A percentile compares a stretch with the other conserved stretches of the same genome.
Evolutionary conservation across 2,329 filamentous ascomycete species (phyloP).

Genomic region (Calycina marina): DNA sequence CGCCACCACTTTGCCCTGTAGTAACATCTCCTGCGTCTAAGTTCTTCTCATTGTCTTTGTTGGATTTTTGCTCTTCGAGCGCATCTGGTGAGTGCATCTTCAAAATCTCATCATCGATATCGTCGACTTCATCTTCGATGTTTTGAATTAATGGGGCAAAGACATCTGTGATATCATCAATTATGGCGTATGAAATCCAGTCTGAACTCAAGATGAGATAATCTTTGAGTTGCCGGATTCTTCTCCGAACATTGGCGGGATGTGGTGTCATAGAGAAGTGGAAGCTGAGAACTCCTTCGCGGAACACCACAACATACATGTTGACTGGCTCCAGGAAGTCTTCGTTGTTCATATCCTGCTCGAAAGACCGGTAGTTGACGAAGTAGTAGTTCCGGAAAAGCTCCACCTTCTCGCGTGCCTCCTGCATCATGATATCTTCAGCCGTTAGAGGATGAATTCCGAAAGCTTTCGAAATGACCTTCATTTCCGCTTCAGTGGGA

Average conservation of each 20-base stretch:
- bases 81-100: slow-evolving; percentile 51
- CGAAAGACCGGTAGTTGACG: slow-evolving; percentile 95
- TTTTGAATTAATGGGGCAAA: slow-evolving; percentile 84
- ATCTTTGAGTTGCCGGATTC: slow-evolving; percentile 85
- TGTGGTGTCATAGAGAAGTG: slow-evolving; percentile 96
- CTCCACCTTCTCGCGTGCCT: slow-evolving; percentile 95
- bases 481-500: slow-evolving; percentile 92
- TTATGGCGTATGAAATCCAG: slow-evolving; percentile 97
- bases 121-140: slow-evolving; percentile 92
- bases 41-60: slow-evolving; percentile 31
- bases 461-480: slow-evolving; percentile 79
- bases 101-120: slow-evolving; percentile 87
- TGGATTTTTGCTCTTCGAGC: slow-evolving; percentile 25
- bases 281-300: slow-evolving; percentile 89
- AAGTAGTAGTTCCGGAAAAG: slow-evolving; percentile 97
- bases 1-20: slow-evolving; percentile 37
- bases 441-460: slow-evolving; percentile 90
- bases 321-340: slow-evolving; percentile 92
- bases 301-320: slow-evolving; percentile 94
- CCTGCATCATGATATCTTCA: slow-evolving; percentile 95
- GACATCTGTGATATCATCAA: slow-evolving; percentile 95
- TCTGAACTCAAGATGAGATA: slow-evolving; percentile 87
- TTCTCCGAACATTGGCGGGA: slow-evolving; percentile 84
- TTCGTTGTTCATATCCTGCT: slow-evolving; percentile 80
- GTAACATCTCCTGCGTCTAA: slow-evolving; percentile 26